phyloP scores from a whole-genome alignment of 768 basidiomycete species.

The Obba rivulosa region DNA sequence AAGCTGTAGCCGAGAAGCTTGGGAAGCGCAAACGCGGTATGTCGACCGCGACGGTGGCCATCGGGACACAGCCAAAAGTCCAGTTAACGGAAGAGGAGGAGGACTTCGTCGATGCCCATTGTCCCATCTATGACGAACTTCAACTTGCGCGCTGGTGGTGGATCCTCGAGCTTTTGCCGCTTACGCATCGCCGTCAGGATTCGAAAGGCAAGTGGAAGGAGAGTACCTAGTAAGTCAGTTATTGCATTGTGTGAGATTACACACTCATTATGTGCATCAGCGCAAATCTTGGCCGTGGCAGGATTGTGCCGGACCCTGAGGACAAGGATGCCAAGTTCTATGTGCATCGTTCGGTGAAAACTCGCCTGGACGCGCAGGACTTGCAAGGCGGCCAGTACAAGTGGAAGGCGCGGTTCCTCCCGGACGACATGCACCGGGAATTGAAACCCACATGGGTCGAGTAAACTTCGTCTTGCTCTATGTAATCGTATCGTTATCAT shows the following conservation, averaged over 20 bases:
- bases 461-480: not conserved
- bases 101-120: conserved; percentile 54
- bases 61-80: not conserved
- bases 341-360: conserved; percentile 24
- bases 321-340: conserved; percentile 13
- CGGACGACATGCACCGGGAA: not conserved
- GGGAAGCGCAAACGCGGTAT: too few species aligned
- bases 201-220: conserved; percentile 12
- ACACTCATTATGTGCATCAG: conserved; percentile 6
- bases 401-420: conserved; percentile 21
- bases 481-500: too few species aligned
- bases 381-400: conserved; percentile 24
- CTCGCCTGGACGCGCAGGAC: conserved; percentile 17
- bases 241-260: not conserved
- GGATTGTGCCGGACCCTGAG: conserved; percentile 13
- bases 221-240: conserved; percentile 5
- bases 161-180: conserved; percentile 49
- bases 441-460: conserved; percentile 19
- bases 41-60: too few species aligned
- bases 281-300: conserved; percentile 19
- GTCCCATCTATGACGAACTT: conserved; percentile 54
- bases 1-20: too few species aligned
- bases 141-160: conserved; percentile 49
- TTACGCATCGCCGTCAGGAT: conserved; percentile 20
- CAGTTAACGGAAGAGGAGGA: conserved; percentile 47